Base-by-base conservation (phyloP, 495 filamentous ascomycete species). In the Podospora anserina region DNA sequence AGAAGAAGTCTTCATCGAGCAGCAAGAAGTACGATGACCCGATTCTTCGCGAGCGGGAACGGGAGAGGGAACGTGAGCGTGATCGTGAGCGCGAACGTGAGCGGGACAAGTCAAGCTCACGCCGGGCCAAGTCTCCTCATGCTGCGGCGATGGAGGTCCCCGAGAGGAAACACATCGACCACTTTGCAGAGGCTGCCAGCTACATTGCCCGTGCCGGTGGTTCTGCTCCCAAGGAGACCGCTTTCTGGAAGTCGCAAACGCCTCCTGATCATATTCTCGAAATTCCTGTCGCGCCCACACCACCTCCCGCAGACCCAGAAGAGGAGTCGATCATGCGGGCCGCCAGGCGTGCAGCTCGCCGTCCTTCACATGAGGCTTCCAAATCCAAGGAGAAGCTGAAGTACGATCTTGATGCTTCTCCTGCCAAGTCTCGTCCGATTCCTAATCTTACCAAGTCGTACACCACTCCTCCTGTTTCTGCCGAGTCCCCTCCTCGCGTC, bases 1-100 rank as follows among this genome's bases (percentile, higher is more conserved):
- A 78, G 75, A 82, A 82, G 71, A 79, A 77, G 69, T 77, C 80
- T 9, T 77, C 81, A 13, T 77, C 74, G 56, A 80, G 73, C 68
- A 80, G 72, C 68, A 76, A 77, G 72, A 80, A 81, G 68, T 73
- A 78, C 26, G 63, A 68, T 39, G 70, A 80, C 71, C 58, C 34
- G 23, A 62, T 65, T 13, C 65, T 65, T 13, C 71, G 76, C 19
- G 70, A 74, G 27, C 71, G 74, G n/a, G 77, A 78, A 62, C 74
- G 69, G 18, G 73, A 81, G 18, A 71, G 76, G n/a, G 71, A 74
- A 26, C 71, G 74, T 18, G 77, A 70, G 27, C 70, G 61, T 23
- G 78, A 71, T 68, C 76, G 73, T 6, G 70, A 72, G 61, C 69
- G 59, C 15, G 72, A 74, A 23, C 68, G 66, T 20, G 74, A 75